Base-by-base conservation (phyloP, 768 basidiomycete species). In the Daedalea quercina region DNA sequence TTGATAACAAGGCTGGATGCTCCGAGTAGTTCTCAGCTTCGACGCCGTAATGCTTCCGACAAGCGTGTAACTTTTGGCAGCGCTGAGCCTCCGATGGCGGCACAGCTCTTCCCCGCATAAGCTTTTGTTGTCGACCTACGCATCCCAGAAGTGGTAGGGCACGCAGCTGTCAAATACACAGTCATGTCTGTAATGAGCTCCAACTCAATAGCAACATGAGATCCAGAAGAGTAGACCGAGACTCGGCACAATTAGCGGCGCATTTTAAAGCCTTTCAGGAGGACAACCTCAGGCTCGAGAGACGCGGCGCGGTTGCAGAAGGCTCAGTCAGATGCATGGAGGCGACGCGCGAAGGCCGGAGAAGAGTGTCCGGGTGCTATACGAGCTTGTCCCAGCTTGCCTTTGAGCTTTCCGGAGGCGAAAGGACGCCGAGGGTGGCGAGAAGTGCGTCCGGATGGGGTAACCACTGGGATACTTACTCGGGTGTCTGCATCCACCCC, bases 1-100 rank as follows among this genome's bases (percentile, higher is more conserved):
- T 37, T 35, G 33, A 34, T 49, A 49, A 40, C 48, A 37, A 40
- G n/a, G n/a, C 9, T 37, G 48, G 20, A 49, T 49, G 48, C 28
- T 49, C 31, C 48, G 48, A 49, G 9, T 37, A 9, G 34, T 40
- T 31, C 48, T 40, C 24, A 28, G 35, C 48, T 40, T 28, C n/a
- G 20, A 49, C 19, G 48, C 12, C 35, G 48, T 40, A 49, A 47
- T 33, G 20, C 28, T 9, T 47, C 46, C 46, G 46, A 47, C 28
- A 26, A 23, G 48, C 48, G 48, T 49, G 48, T 25, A 49, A 49
- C 12, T 17, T 19, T 31, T 15, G 15, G 28, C 28, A 31, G 28
- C 28, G 28, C 28, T 31, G 28, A 31, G 28, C 6, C 4, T 6
- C 11, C 11, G 6, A 31, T n/a, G n/a, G 11, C 28, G 28, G 28